Evolutionary conservation across 2,329 filamentous ascomycete genomes (phyloP), one percentile per base, ranked within the genome.

Genomic region (Talaromyces sp.): DNA sequence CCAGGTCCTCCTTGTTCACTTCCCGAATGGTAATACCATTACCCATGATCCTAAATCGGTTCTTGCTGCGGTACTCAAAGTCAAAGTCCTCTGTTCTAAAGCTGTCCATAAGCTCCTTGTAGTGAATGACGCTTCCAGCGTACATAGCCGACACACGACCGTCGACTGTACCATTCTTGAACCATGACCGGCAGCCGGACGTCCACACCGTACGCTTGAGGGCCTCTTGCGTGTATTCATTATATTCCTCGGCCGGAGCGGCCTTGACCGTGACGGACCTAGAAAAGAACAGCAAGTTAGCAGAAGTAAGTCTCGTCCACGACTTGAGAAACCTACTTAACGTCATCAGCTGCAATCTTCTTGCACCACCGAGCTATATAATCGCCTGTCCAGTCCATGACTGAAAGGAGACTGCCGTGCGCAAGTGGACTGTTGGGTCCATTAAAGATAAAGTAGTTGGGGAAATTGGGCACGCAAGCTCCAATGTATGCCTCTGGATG

Each of bases 401-500:
- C 54, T 58, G 45, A 62, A 19, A 68, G 45, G 3, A 68, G 64
- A 65, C 66, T 67, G 7, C 70, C 70, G 56, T 71, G 70, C 11
- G 67, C 68, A 61, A 67, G 67, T 25, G 69, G 70, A 31, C 11
- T 33, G 37, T 62, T 62, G 5, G 61, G 61, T 8, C 61, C 61
- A 19, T 45, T 62, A 49, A 62, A 56, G 27, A 71, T 74, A 62
- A 75, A 76, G 63, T 76, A 83, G 69, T 83, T 83, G 25, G 82
- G 82, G 68, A 83, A 81, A 3, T 78, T 75, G 0, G 80, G 76
- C 5, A 78, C 79, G 0, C 78, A 78, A 17, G 83, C 68, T 11
- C 80, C 80, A 3, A 83, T 69, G 71, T 85, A 85, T 4, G 75
- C 76, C 39, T 76, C 73, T 22, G 78, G 71, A 25, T 75, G 73